Conservation (phyloP, 148 eudicot genomes). For the Rhododendron vialii region DNA sequence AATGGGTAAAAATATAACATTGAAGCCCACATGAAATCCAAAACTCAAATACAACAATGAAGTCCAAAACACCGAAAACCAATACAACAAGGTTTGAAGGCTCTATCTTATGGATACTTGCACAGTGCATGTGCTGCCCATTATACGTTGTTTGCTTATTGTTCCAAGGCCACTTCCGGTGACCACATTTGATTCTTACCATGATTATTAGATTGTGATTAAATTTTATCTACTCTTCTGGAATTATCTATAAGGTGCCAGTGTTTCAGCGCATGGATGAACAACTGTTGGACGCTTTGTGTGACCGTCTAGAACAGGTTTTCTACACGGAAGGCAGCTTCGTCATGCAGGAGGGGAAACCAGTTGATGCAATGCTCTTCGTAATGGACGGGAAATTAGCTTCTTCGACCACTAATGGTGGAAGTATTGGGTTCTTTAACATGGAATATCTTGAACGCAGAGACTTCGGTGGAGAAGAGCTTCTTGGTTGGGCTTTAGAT, state of each 20-base stretch:
- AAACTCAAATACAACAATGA: too few relatives aligned
- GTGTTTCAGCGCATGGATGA: slow-evolving; percentile 72
- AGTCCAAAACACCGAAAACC: too few relatives aligned
- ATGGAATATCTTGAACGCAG: slow-evolving; percentile 44
- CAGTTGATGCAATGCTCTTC: slow-evolving; percentile 67
- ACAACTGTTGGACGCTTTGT: slow-evolving; percentile 61
- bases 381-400: slow-evolving; percentile 62
- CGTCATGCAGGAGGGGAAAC: slow-evolving; percentile 66
- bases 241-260: slow-evolving; percentile 40
- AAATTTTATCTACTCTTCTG: not conserved
- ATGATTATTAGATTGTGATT: not conserved
- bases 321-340: slow-evolving; percentile 46
- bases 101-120: not conserved
- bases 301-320: slow-evolving; percentile 55
- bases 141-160: not conserved
- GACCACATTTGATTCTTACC: not conserved
- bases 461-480: slow-evolving; percentile 77
- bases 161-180: not conserved
- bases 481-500: slow-evolving; percentile 67
- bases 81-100: not conserved
- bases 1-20: too few relatives aligned
- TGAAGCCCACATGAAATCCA: too few relatives aligned
- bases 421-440: slow-evolving; percentile 77
- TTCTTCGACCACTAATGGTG: slow-evolving; percentile 67
- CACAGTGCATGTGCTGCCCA: too few relatives aligned